Base-by-base conservation (phyloP, 139 green algal genomes). In the Picocystis salinarum region DNA sequence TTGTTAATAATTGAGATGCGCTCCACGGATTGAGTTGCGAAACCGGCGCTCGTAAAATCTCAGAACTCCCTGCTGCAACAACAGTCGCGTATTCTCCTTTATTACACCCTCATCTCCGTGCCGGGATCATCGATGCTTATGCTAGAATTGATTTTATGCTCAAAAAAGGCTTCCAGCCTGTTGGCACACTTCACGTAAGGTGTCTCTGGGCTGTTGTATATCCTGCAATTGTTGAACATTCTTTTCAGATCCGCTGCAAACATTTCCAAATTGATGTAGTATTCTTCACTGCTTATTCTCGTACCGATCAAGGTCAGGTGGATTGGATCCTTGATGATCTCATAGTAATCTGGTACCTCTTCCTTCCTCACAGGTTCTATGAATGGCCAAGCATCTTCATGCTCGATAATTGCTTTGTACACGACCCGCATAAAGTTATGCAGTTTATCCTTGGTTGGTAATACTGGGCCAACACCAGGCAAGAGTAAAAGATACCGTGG, bases 301-400 rank as follows among this genome's bases (percentile, higher is more conserved):
- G 61, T n/a, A 33, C 42, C n/a, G 42, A 72, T 58, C 17, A 28
- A 46, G 17, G 40, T 56, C 53, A 72, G 25, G 30, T 69, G 33
- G 12, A 52, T 17, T 7, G 28, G 29, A 17, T 52, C 30, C 40
- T 73, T 75, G 55, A 84, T 75, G 36, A 84, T 27, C 24, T 70
- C 61, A 31, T 91, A 79, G 64, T 96, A 96, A 64, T 96, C 84
- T 2, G 79, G 67, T 17, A 91, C 85, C n/a, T 92, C 77, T 1
- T 69, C 33, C 0, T 20, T 7, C 20, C 36, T 40, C 11, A 98
- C 87, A 15, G 81, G 67, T 22, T 71, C 50, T 12, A 51, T 27
- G 59, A 97, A 98, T 11, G 89, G 83, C 71, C 77, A 91, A 4
- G 74, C 52, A 39, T 94, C 80, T 10, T 77, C 54, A 23, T 82